Evolutionary conservation across 306 rosid species (phyloP), one percentile per base, ranked within the genome.

Genomic region (Malus fusca): DNA sequence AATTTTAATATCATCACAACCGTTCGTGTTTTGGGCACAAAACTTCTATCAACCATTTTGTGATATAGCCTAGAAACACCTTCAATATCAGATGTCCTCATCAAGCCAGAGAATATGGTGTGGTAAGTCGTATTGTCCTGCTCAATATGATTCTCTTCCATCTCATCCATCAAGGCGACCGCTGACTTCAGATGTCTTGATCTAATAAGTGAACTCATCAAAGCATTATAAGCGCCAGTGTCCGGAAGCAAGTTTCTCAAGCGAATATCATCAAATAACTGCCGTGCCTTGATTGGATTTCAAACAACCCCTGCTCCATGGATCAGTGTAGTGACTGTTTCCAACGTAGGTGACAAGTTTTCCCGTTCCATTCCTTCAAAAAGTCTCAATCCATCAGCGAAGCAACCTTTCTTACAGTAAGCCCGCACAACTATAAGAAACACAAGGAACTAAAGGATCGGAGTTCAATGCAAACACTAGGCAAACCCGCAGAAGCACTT

Each of bases 281-380:
- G 86, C 63, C 78, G 60, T 5, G 97, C 97, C 85, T 85, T 92
- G 9, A 79, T 75, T 46, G 46, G 56, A 75, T 95, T 89, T 66
- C 83, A 84, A 66, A 78, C 92, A 75, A 95, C 28, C 71, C 98
- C 98, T 17, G 97, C 97, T 68, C 97, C 98, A 71, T 95, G 98
- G 77, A 95, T 92, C 84, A 95, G 74, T 28, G 98, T 95, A 43
- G 98, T 95, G 31, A 95, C 83, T 13, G 87, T 89, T 78, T 89
- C 92, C 58, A 92, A 22, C 0, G 92, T 76, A 19, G 96, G 90
- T 26, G 56, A 60, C 55, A 83, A 73, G 12, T 81, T 82, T 37
- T 63, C 72, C 55, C 69, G 60, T 69, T 92, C 97, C 98, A 95
- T 92, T 79, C 89, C 97, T 72, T 89, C 90, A 14, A 90, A 55